Base-by-base conservation (phyloP, 1,284 basidiomycete genomes). In the Ustilago esculenta region DNA sequence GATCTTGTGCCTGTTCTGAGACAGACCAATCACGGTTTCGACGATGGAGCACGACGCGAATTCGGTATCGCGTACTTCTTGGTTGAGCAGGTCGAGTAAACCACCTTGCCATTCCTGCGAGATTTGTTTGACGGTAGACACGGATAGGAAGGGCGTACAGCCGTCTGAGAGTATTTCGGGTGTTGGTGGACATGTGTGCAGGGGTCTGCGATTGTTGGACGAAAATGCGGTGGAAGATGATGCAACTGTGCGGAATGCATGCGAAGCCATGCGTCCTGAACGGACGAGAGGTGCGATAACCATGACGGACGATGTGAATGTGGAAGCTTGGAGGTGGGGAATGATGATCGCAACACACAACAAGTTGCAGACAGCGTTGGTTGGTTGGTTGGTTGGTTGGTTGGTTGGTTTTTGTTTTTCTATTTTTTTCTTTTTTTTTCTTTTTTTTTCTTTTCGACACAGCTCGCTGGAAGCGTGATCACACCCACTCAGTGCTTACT, bases 11-110 rank as follows among this genome's bases (percentile, higher is more conserved):
- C 87, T 87, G 49, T 89, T 85, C 27, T 84, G 81, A 1, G 92
- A 87, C 5, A 90, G 87, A 46, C 86, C 85, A 32, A 92, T 87
- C 33, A 94, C 87, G 15, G 90, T 90, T 73, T 96, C 88, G 0
- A 87, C 86, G 33, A 94, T 86, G 39, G 84, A 86, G 71, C 85
- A 84, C 63, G 86, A 86, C 74, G 87, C 87, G 54, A 87, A 84
- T 15, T 85, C 84, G 32, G 89, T 88, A 46, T 85, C 90, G 15
- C 75, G 68, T 0, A 80, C 78, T 39, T 81, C 76, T n/a, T 81
- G 75, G 64, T 81, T 81, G 32, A 81, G 67, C 10, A 75, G 56
- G 20, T 73, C 60, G 42, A 81, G 61, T 20, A 81, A 66, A 4
- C 80, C 76, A 10, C 52, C 58, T 37, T 81, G 80, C 77, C 77